phyloP scores from a whole-genome alignment of 2,329 filamentous ascomycete genomes.

The Calonectria pseudoreteaudii region DNA sequence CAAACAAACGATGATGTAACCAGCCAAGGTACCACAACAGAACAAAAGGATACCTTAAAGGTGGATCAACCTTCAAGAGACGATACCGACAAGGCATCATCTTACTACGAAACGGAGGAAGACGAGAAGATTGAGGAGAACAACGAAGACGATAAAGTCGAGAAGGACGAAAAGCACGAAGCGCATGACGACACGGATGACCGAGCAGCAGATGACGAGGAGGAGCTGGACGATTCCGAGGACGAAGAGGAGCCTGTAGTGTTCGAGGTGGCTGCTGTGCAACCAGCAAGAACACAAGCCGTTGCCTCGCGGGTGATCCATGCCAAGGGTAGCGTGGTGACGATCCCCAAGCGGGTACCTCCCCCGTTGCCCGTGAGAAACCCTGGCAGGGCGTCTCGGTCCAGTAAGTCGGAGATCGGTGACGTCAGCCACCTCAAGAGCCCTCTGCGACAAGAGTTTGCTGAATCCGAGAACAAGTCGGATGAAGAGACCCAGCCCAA shows the following conservation, averaged over 20 bases:
- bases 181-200: constrained; percentile 51
- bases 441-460: constrained; percentile 64
- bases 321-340: constrained; percentile 83
- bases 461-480: constrained; percentile 44
- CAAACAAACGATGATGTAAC: constrained; percentile 34
- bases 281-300: constrained; percentile 66
- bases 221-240: constrained; percentile 56
- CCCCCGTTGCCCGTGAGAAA: constrained; percentile 84
- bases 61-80: constrained; percentile 36
- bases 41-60: constrained; percentile 36
- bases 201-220: constrained; percentile 59
- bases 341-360: constrained; percentile 82
- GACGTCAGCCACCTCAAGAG: constrained; percentile 66
- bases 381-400: constrained; percentile 71
- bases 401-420: constrained; percentile 66
- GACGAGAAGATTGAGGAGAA: constrained; percentile 38
- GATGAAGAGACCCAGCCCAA: constrained; percentile 38
- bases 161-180: constrained; percentile 48
- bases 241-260: constrained; percentile 71
- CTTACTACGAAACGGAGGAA: constrained; percentile 37
- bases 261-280: constrained; percentile 73
- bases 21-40: constrained; percentile 36
- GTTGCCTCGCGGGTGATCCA: constrained; percentile 74
- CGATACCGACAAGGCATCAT: constrained; percentile 40
- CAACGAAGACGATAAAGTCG: constrained; percentile 36